Base-by-base conservation (phyloP, 2,329 filamentous ascomycete species). In the Trichoderma atroviride region DNA sequence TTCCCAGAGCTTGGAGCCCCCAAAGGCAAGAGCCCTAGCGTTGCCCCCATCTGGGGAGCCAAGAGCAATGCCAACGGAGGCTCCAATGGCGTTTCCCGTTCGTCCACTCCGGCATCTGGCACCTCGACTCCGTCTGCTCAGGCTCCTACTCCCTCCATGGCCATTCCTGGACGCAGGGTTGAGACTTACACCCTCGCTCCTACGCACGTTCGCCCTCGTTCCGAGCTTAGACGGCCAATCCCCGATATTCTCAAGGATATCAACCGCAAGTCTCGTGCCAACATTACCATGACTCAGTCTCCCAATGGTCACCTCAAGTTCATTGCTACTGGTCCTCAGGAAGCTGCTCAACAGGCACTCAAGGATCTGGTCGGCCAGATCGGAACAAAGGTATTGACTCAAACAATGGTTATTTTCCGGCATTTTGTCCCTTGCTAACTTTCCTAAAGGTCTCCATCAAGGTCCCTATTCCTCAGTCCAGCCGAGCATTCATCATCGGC, bases 401-500 rank as follows among this genome's bases (percentile, higher is more conserved):
- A 29, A 4, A 31, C 3, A 24, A 5, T 55, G 19, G 19, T 7
- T 64, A 27, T 7, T 52, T 11, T 59, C 56, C n/a, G 29, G 27
- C 16, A 27, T 31, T 4, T 53, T 19, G 31, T 24, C 22, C 11
- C 16, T 60, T 47, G 10, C 62, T 58, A 69, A 70, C 13, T 24
- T 58, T 31, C 11, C n/a, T 58, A 16, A 70, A 85, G 82, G 82
- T 83, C 74, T 81, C 83, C n/a, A 85, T 92, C 76, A 91, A 89
- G 73, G 88, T 98, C 60, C 86, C 92, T 2, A 91, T 99, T 73
- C 96, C 95, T 64, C 87, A 91, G 60, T 95, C 93, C 50, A 89
- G 93, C 27, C 90, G 94, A 71, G 89, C 94, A 65, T 91, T 95
- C 80, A 94, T 99, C 80, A 98, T 99, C 78, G 96, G 96, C 74